Base-by-base conservation (phyloP, 108 stramenopile genomes). In the Aurantiochytrium sp. region DNA sequence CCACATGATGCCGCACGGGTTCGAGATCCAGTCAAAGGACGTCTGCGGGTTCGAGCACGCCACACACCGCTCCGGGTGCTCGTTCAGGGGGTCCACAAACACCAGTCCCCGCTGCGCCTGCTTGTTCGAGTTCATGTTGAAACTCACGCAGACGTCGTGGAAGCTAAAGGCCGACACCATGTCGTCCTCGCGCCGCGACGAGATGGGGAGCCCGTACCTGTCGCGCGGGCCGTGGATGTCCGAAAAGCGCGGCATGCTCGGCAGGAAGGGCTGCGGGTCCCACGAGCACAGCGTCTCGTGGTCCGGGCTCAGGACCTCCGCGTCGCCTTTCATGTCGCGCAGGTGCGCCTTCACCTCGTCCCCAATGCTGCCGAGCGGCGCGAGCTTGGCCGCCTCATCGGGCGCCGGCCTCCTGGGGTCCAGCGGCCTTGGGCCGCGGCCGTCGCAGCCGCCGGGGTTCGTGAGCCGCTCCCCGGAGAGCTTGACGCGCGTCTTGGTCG, bases 271-370 rank as follows among this genome's bases (percentile, higher is more conserved):
- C 73, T 41, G 39, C 42, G 73, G 73, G 30, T 81, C 73, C 73
- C 73, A 81, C 10, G 73, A 81, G 73, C 73, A 81, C 73, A 81
- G 59, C 3, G 59, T 81, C 12, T 81, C 73, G 24, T 81, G 73
- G 10, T 81, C 73, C 34, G 59, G 59, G 24, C 59, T 65, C 27
- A 65, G 59, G 15, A 65, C 1, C 24, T 1, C 19, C 4, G 59
- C 59, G 34, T 27, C 24, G 19, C 19, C 34, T 15, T 27, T 65
- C 59, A 65, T 65, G 8, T 34, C 59, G 34, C 34, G 59, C 59
- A 65, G 34, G 19, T 65, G 59, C 32, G 8, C 34, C 8, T 8
- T 19, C 8, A 65, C 59, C 8, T 15, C 15, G 32, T 8, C 59
- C 19, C 15, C 59, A 65, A 65, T 19, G 6, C n/a, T 10, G 59